Base-by-base conservation (phyloP, 805 yeast species). In the Crinitomyces ghanaensis region DNA sequence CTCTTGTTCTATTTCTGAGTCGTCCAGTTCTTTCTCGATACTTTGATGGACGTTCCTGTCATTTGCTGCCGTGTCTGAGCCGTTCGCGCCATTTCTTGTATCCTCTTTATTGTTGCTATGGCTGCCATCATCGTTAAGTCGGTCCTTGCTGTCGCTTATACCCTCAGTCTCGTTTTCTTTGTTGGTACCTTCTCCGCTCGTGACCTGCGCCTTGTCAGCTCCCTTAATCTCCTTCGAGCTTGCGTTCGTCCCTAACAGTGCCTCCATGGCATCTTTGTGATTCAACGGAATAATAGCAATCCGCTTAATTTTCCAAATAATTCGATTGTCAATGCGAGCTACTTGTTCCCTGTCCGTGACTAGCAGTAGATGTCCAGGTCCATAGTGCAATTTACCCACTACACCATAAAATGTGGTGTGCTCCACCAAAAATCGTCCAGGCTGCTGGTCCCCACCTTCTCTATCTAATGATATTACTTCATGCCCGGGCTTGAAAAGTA, bases 281-380 rank as follows among this genome's bases (percentile, higher is more conserved):
- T 32, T 32, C n/a, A 47, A 32, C 6, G 50, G 49, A 5, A 47
- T 43, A n/a, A 37, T 19, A 11, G 21, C 34, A 8, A 41, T 27
- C 3, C 34, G 26, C 9, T 26, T 39, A 11, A 46, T 36, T 15
- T 30, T 14, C 26, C 38, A 44, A n/a, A 47, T 34, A 5, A 26
- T n/a, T 18, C 32, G 32, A 15, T 26, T 35, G 18, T 26, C 19
- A 4, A 47, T 27, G 8, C 24, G 15, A 9, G 42, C 37, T 9
- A 31, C 49, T 15, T 11, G 19, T 23, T 38, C 35, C 9, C 40
- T 19, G 3, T 34, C 34, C 6, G 46, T 43, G 8, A 47, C 37
- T 9, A 36, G 38, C 3, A 47, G 9, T 15, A 46, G 19, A 26
- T 31, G 46, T 12, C 48, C 46, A 5, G 33, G 31, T 5, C 45